Evolutionary conservation across 2,329 filamentous ascomycete species (phyloP).

Genomic region (Pseudogymnoascus sp.): DNA sequence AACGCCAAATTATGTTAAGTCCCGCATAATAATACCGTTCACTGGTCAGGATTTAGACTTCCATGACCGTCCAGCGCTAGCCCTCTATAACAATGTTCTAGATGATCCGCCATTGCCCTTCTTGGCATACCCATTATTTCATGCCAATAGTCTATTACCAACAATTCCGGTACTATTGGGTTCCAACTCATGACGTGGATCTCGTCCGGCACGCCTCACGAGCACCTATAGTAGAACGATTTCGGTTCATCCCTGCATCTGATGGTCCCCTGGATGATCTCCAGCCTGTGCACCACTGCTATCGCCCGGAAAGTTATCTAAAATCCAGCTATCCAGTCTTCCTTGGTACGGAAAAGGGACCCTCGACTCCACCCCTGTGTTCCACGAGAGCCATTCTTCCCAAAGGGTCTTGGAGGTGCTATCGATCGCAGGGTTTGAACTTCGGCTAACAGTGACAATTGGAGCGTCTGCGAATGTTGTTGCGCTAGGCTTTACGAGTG

Average conservation of each 20-base stretch:
- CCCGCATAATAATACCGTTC: neutral
- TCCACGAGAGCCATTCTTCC: conserved; percentile 12
- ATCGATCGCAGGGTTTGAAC: conserved; percentile 16
- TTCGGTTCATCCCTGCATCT: neutral
- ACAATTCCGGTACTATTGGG: neutral
- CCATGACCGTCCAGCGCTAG: neutral
- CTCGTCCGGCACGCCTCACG: neutral
- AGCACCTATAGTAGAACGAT: neutral
- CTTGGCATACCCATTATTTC: neutral
- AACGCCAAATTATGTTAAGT: neutral
- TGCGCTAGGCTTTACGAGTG: conserved; percentile 65
- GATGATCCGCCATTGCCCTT: neutral
- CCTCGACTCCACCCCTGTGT: neutral
- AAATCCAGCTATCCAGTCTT: conserved; percentile 24
- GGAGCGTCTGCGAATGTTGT: conserved; percentile 66
- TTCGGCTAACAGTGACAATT: conserved; percentile 50
- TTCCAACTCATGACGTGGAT: neutral
- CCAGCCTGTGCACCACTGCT: conserved; percentile 1
- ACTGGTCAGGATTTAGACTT: neutral
- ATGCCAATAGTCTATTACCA: neutral
- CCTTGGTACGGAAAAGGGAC: conserved; percentile 22
- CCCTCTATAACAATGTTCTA: neutral
- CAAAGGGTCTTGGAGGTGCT: conserved; percentile 7
- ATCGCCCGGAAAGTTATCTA: conserved; percentile 11
- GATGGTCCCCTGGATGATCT: conserved; percentile 1